A percentile compares a stretch with the other conserved stretches of the same genome.
Conservation (phyloP, 768 basidiomycete species). For the Xerocomus brunneocitrinus region DNA sequence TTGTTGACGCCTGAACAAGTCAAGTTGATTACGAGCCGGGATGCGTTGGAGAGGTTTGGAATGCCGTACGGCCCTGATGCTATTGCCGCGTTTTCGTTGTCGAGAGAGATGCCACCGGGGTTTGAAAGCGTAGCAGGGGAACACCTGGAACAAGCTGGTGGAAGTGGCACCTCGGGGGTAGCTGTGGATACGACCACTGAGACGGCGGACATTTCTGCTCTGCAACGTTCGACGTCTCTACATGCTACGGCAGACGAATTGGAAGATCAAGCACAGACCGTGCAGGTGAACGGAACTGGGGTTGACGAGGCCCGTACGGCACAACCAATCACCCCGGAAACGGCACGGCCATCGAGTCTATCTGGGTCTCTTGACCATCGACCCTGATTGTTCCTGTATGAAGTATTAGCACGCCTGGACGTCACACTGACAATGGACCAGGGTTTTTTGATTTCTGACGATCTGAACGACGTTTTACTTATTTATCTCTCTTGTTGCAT, state of each 20-base stretch:
- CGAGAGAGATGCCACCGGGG: constrained; percentile 43
- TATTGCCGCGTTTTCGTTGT: constrained; percentile 50
- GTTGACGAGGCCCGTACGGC: constrained; percentile 7
- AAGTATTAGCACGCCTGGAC: no score
- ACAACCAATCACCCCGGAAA: constrained; percentile 11
- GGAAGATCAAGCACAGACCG: constrained; percentile 2
- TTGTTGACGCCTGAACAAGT: constrained; percentile 49
- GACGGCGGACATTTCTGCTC: no score
- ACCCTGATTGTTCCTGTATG: not conserved
- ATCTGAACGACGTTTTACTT: not conserved
- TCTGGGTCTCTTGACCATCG: not conserved
- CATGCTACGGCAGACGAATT: not conserved
- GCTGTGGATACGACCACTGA: not conserved
- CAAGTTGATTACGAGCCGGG: constrained; percentile 63
- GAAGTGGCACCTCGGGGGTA: not conserved
- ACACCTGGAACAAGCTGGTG: no score
- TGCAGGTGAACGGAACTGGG: constrained; percentile 3
- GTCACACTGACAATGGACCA: no score
- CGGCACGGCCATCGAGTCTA: constrained; percentile 14
- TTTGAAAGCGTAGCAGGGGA: constrained; percentile 36
- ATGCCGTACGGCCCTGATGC: constrained; percentile 76
- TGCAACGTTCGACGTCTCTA: not conserved
- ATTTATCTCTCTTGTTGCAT: not conserved
- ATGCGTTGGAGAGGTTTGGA: constrained; percentile 64
- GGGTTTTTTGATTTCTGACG: not conserved